phyloP scores from a whole-genome alignment of 768 basidiomycete genomes.

The Lyophyllum semitale region DNA sequence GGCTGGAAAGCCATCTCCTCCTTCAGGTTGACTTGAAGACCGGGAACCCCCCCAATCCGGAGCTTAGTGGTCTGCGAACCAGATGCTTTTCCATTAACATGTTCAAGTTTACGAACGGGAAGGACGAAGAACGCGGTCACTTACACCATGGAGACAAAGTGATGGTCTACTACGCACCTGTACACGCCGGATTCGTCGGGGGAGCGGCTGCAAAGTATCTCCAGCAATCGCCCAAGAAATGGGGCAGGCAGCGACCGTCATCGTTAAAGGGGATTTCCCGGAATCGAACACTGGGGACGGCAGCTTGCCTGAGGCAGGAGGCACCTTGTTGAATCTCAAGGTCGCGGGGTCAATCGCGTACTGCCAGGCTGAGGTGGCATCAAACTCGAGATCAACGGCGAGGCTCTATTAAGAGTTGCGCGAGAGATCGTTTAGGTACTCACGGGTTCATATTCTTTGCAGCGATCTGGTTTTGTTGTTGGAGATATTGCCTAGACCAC shows the following conservation, averaged over 20 bases:
- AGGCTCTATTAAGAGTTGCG: conserved; percentile 43
- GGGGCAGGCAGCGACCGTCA: conserved; percentile 51
- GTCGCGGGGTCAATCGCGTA: conserved; percentile 55
- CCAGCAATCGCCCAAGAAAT: conserved; percentile 49
- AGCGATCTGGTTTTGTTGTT: conserved; percentile 60
- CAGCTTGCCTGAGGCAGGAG: conserved; percentile 33
- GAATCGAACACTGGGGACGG: conserved; percentile 52
- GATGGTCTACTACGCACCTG: conserved; percentile 40
- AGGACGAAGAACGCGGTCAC: conserved; percentile 15
- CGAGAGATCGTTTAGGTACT: conserved; percentile 34
- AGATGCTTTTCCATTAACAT: neutral
- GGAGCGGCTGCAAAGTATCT: conserved; percentile 52
- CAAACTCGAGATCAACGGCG: conserved; percentile 52
- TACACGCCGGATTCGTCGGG: conserved; percentile 44
- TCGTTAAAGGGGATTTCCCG: conserved; percentile 46
- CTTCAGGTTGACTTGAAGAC: conserved; percentile 28
- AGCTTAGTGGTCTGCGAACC: conserved; percentile 28
- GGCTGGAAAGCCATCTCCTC: neutral
- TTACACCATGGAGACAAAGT: conserved; percentile 51
- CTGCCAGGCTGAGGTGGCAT: conserved; percentile 49
- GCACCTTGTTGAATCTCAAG: conserved; percentile 36
- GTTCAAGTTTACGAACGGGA: neutral
- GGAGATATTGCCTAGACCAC: conserved; percentile 61
- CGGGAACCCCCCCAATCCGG: conserved; percentile 44
- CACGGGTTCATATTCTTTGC: conserved; percentile 57